Base-by-base conservation (phyloP, 306 rosid species). In the Cucurbita moschata region DNA sequence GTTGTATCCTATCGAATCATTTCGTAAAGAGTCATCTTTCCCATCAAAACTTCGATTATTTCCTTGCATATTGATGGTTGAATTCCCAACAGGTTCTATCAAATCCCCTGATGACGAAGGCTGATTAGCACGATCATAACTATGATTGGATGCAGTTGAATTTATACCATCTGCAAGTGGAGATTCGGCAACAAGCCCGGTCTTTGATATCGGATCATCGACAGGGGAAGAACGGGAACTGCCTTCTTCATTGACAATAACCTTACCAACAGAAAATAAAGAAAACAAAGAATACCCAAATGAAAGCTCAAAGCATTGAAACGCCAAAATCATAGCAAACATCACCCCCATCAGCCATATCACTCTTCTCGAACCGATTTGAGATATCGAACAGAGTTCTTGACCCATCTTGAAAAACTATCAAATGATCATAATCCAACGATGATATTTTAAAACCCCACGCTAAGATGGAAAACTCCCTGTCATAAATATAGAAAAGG, bases 271-370 rank as follows among this genome's bases (percentile, higher is more conserved):
- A 53, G 85, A 81, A 72, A 82, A 77, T 55, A 83, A 75, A 65
- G 93, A 81, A 16, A 74, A 72, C 39, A 81, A 78, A 77, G 79
- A 23, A 51, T 53, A 68, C 65, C 79, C 78, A 38, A 81, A 81
- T 6, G 94, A 89, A 69, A 86, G 82, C 46, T 87, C 88, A 23
- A 86, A 68, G 81, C 67, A 87, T 61, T 82, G 90, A 52, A 88
- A 77, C 6, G 74, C 82, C 10, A 87, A 71, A 75, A 93, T 69
- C 68, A 77, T 71, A 42, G 85, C 85, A 86, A 93, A 79, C 21
- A 85, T 75, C 50, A 86, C 11, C 64, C 85, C 86, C 16, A 68
- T 79, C 43, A 88, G 76, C 92, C 82, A 83, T 39, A 85, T 71
- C 79, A 88, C 75, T 81, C 82, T 87, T 80, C 78, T 88, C 3